These are phyloP conservation scores for Peronosclerospora sorghi DNA, from an alignment of 352 stramenopile species.

Conservation along the genomic window DNA sequence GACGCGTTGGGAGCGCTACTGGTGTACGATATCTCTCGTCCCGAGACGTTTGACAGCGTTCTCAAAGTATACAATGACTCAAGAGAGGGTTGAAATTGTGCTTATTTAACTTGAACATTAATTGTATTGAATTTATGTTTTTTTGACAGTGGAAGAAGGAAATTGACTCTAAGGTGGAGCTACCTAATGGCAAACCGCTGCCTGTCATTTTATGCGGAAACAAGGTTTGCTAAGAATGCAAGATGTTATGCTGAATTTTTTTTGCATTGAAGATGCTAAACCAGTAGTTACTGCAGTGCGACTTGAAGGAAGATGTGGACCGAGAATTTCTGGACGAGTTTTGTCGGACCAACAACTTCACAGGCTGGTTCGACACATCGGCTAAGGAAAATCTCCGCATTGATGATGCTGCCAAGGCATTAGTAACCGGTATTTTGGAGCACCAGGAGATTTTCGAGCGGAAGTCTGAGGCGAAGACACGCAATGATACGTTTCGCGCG, in stretches of 20 bases:
- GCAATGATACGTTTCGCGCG: conserved; percentile 65
- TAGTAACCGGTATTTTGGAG: conserved; percentile 70
- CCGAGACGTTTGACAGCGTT: conserved; percentile 86
- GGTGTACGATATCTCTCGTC: conserved; percentile 89
- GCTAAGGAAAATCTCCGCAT: conserved; percentile 90
- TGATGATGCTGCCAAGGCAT: conserved; percentile 73
- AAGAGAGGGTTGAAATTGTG: neutral
- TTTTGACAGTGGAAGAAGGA: conserved; percentile 92
- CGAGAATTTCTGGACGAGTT: conserved; percentile 77
- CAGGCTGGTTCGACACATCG: conserved; percentile 88
- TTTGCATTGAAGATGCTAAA: neutral
- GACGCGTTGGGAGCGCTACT: conserved; percentile 85
- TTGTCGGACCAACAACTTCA: conserved; percentile 85
- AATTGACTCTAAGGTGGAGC: conserved; percentile 87
- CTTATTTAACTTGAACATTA: neutral
- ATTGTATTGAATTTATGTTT: no score
- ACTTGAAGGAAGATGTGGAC: conserved; percentile 74
- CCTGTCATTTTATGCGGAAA: conserved; percentile 89
- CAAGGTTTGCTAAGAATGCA: conserved; percentile 45
- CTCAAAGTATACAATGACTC: conserved; percentile 35
- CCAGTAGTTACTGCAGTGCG: conserved; percentile 34
- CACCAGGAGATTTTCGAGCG: conserved; percentile 83
- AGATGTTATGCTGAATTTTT: neutral
- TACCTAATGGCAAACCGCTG: conserved; percentile 85
- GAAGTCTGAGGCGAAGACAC: conserved; percentile 60